Conservation (phyloP, 176 grass and related monocot species). For the Zoysia pacifica region DNA sequence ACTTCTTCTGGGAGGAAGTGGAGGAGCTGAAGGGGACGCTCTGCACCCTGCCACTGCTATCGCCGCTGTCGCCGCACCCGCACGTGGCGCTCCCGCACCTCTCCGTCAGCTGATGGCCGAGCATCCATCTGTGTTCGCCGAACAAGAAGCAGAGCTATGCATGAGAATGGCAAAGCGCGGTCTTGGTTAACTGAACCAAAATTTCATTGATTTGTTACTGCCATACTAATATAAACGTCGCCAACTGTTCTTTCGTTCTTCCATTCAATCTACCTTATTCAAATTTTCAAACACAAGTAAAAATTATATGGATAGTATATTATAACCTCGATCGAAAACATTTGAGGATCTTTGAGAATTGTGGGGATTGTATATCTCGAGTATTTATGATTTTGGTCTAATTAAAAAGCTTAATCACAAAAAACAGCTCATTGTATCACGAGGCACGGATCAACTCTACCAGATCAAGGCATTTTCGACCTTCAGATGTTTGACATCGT, state of each 20-base stretch:
- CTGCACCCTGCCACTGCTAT: conserved; percentile 48
- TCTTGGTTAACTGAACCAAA: background rate
- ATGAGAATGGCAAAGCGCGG: background rate
- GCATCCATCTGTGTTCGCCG: background rate
- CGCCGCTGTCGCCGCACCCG: conserved; percentile 44
- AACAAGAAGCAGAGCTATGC: background rate
- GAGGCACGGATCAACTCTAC: no score
- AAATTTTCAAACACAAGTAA: background rate
- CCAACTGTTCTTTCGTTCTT: conserved; percentile 30
- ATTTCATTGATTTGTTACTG: conserved; percentile 6
- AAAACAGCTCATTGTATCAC: no score
- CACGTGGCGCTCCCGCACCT: conserved; percentile 42
- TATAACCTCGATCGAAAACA: background rate
- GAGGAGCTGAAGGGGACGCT: conserved; percentile 28
- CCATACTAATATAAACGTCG: background rate
- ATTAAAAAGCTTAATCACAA: no score
- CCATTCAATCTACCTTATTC: background rate
- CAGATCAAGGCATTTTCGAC: no score
- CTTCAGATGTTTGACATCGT: no score
- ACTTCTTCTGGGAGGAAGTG: conserved; percentile 40
- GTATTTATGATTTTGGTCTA: no score
- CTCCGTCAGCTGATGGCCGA: conserved; percentile 39
- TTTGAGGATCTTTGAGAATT: background rate
- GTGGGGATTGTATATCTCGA: no score
- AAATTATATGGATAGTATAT: background rate